Conservation (phyloP, 208 protist genomes). For the Leptomonas seymouri region DNA sequence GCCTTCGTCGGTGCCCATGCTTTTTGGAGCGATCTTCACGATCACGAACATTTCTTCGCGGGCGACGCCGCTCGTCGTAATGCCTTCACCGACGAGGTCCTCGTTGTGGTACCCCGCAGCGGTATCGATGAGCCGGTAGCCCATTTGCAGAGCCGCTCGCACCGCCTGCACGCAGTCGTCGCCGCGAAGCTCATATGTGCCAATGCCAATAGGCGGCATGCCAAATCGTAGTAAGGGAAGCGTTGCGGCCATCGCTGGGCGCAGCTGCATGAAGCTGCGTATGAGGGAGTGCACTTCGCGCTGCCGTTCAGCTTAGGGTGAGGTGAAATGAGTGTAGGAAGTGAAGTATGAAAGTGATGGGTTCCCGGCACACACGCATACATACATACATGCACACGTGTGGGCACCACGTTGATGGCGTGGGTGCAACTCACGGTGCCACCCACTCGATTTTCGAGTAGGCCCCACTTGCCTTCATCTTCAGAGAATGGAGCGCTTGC, state of each 20-base stretch:
- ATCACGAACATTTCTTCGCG: conserved; percentile 72
- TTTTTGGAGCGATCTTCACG: conserved; percentile 78
- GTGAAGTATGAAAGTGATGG: too few species aligned
- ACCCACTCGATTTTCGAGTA: too few species aligned
- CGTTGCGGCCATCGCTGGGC: background rate
- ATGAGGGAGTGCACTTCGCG: too few species aligned
- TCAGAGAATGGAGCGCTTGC: too few species aligned
- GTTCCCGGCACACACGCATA: too few species aligned
- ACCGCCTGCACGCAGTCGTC: conserved; percentile 62
- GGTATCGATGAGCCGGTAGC: conserved; percentile 88
- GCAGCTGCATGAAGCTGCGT: too few species aligned
- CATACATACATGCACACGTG: too few species aligned
- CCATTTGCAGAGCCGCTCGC: conserved; percentile 47
- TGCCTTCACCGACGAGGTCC: conserved; percentile 65
- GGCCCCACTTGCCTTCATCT: too few species aligned
- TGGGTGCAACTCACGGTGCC: too few species aligned
- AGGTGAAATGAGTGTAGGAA: too few species aligned
- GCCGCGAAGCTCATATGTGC: conserved; percentile 82
- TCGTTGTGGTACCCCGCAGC: conserved; percentile 84
- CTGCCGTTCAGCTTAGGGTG: too few species aligned
- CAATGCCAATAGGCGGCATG: conserved; percentile 74
- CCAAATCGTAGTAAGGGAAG: background rate
- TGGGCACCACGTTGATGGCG: too few species aligned
- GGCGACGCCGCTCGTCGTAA: conserved; percentile 57
- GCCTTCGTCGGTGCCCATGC: conserved; percentile 40